Evolutionary conservation across 345 rosid genomes (phyloP).

Genomic region (Stellera chamaejasme): DNA sequence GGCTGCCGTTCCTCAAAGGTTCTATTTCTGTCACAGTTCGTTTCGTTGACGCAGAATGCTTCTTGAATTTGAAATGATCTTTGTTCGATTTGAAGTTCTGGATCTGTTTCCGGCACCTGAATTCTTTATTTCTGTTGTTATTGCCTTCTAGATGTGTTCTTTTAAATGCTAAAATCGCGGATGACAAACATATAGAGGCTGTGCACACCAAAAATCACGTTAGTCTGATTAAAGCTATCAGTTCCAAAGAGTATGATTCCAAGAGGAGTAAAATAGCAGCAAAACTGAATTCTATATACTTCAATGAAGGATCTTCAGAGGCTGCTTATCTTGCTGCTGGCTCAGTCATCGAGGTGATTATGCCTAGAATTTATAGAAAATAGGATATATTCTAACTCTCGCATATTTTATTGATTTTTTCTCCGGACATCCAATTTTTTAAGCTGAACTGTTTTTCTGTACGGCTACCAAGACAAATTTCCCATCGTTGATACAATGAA

Average conservation of each 20-base stretch:
- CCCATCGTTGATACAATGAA: no score
- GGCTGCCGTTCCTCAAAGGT: slow-evolving; percentile 62
- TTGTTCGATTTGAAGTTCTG: background rate
- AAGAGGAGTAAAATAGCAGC: slow-evolving; percentile 47
- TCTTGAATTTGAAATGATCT: background rate
- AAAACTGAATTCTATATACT: slow-evolving; percentile 61
- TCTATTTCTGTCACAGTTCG: slow-evolving; percentile 3
- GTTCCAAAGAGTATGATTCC: slow-evolving; percentile 50
- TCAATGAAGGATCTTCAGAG: slow-evolving; percentile 78
- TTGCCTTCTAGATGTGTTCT: slow-evolving; percentile 55
- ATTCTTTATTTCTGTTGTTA: slow-evolving; percentile 8
- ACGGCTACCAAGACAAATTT: no score
- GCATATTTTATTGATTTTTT: no score
- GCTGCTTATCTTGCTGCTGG: slow-evolving; percentile 89
- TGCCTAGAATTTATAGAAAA: no score
- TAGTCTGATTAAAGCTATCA: slow-evolving; percentile 47
- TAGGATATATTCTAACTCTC: no score
- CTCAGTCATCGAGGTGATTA: slow-evolving; percentile 66
- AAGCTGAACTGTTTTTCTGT: no score
- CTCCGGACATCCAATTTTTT: no score
- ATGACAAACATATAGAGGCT: slow-evolving; percentile 43
- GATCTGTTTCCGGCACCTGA: background rate
- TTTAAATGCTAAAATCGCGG: slow-evolving; percentile 55
- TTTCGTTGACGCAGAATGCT: background rate
- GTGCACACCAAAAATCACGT: slow-evolving; percentile 69